Percentiles rank a stretch among this genome's conserved stretches.
phyloP scores from a whole-genome alignment of 805 yeast species.

The Starmerella gropengiesseri region DNA sequence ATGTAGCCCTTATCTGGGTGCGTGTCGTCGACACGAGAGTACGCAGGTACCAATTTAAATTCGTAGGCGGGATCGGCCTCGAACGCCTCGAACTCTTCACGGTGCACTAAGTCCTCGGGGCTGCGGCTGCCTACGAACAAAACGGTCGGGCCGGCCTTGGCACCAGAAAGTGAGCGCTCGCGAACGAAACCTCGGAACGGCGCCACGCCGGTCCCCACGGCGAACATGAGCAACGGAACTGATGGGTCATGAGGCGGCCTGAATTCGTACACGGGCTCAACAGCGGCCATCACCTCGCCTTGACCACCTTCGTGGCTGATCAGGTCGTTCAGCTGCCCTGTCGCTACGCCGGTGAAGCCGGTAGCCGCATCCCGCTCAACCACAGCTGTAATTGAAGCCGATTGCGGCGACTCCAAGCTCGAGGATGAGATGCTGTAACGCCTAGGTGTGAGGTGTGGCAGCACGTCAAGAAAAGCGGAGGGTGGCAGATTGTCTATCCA shows the following conservation, averaged over 20 bases:
- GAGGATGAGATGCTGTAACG: constrained; percentile 80
- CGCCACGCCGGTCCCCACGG: constrained; percentile 88
- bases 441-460: constrained; percentile 66
- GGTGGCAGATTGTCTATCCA: constrained; percentile 61
- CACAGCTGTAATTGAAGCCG: constrained; percentile 64
- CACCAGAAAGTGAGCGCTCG: constrained; percentile 45
- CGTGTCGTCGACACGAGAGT: constrained; percentile 9
- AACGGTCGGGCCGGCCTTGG: constrained; percentile 9
- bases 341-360: constrained; percentile 21
- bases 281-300: background rate
- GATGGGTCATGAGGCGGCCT: constrained; percentile 63
- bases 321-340: constrained; percentile 14
- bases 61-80: background rate
- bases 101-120: constrained; percentile 16
- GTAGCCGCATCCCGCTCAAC: constrained; percentile 39
- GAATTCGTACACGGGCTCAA: constrained; percentile 62
- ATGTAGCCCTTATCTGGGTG: constrained; percentile 11
- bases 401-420: constrained; percentile 52
- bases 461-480: constrained; percentile 51
- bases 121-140: constrained; percentile 21
- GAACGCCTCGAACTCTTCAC: constrained; percentile 9
- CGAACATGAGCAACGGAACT: constrained; percentile 65
- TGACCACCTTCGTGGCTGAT: background rate
- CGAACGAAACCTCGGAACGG: constrained; percentile 79
- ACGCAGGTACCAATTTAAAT: constrained; percentile 17